Evolutionary conservation across 2,329 filamentous ascomycete genomes (phyloP), one percentile per base, ranked within the genome.

Genomic region (Aspergillus sclerotialis): DNA sequence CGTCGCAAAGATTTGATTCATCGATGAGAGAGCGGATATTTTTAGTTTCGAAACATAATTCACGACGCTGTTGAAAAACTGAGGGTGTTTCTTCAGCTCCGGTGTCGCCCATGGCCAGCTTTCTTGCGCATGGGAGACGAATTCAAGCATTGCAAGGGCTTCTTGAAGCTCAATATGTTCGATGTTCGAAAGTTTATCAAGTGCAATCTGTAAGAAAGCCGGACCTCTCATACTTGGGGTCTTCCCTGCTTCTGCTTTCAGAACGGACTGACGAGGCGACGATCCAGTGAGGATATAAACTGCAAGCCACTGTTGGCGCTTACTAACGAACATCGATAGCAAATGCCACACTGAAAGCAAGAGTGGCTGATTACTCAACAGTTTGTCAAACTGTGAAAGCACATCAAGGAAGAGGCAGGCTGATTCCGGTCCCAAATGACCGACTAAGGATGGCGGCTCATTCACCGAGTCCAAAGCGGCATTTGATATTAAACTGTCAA

Each of bases 21-120:
- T 52, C 12, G 57, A 48, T 3, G 58, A 42, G 6, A 78, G 72
- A 25, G 71, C 69, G 7, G 71, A 63, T 4, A 73, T 65, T 38
- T 80, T 72, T 3, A 75, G 57, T 42, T 75, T 78, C 7, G 70
- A 67, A 21, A 92, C 73, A 55, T 86, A 92, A 4, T 73, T 70
- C 12, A 84, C 75, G 12, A 94, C 72, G 36, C 78, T 76, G 27
- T 77, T 70, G 37, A 95, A 73, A 50, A 94, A 90, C 0, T 70
- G 68, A 1, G 75, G 72, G 49, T 94, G 84, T 39, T 80, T 80
- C 41, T 83, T 78, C 23, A 94, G 67, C 25, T 83, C 80, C 37
- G 85, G 82, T 37, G 93, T 88, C 1, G 87, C 89, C 86, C 90
- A 94, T 1, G 89, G 84, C 90, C 90, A 96, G 54, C 88, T 85